phyloP scores from a whole-genome alignment of 2,329 filamentous ascomycete genomes.

The Ophiosphaerella herpotricha region DNA sequence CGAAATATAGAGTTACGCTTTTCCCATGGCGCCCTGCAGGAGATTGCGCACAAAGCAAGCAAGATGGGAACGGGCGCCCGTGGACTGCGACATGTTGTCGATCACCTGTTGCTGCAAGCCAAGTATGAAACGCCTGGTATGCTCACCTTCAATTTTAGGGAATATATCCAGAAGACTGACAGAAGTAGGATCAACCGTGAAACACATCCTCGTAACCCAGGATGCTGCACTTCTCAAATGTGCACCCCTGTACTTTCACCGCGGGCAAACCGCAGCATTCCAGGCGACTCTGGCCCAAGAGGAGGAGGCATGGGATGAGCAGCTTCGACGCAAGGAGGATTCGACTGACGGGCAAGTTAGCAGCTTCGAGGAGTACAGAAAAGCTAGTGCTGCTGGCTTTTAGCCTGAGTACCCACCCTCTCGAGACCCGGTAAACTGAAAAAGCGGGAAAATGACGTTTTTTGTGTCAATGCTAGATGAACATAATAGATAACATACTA shows the following conservation, averaged over 20 bases:
- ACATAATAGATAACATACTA: too few relatives aligned
- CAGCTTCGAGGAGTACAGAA: slow-evolving; percentile 55
- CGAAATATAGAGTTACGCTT: slow-evolving; percentile 78
- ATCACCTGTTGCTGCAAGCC: slow-evolving; percentile 50
- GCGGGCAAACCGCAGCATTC: slow-evolving; percentile 49
- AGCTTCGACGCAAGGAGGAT: slow-evolving; percentile 37
- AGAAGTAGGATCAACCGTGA: slow-evolving; percentile 45
- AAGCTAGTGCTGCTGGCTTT: slow-evolving; percentile 41
- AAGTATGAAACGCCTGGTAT: slow-evolving; percentile 56
- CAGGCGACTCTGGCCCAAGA: slow-evolving; percentile 47
- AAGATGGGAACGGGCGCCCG: slow-evolving; percentile 72
- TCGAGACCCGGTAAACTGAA: neutral
- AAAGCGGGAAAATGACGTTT: too few relatives aligned
- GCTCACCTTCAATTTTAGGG: slow-evolving; percentile 1
- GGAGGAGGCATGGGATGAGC: slow-evolving; percentile 53
- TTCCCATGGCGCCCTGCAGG: slow-evolving; percentile 78
- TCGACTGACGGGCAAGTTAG: slow-evolving; percentile 26
- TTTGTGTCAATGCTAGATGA: too few relatives aligned
- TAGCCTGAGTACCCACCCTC: slow-evolving; percentile 16
- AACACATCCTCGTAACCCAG: slow-evolving; percentile 53
- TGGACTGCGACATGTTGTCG: slow-evolving; percentile 54
- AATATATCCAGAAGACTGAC: slow-evolving; percentile 9
- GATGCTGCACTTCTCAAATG: slow-evolving; percentile 50
- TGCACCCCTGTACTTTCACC: slow-evolving; percentile 50
- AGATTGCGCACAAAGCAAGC: slow-evolving; percentile 73